These are phyloP conservation scores for Boechera divaricarpa DNA, from an alignment of 345 rosid species.

Conservation along the genomic window DNA sequence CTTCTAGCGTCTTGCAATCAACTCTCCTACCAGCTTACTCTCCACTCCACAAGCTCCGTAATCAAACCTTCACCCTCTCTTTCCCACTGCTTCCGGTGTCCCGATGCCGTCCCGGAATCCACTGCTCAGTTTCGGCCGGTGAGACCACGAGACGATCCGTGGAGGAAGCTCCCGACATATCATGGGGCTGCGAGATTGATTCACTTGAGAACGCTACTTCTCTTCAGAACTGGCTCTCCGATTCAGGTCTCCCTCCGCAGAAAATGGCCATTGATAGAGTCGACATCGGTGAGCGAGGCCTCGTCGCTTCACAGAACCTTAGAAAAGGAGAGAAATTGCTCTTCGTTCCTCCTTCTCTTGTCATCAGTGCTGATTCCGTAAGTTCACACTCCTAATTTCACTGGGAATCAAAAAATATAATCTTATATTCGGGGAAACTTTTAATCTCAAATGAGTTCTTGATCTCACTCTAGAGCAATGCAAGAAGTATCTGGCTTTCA, in stretches of 20 bases:
- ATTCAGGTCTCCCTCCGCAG: slow-evolving; percentile 82
- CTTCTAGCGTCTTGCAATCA: slow-evolving; percentile 58
- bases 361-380: slow-evolving; percentile 88
- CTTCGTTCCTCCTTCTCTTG: slow-evolving; percentile 90
- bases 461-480: slow-evolving; percentile 5
- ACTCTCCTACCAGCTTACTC: slow-evolving; percentile 55
- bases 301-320: slow-evolving; percentile 81
- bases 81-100: slow-evolving; percentile 23
- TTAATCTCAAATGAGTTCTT: not conserved
- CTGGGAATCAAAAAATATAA: not conserved
- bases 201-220: slow-evolving; percentile 70
- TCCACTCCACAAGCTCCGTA: slow-evolving; percentile 45
- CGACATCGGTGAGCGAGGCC: slow-evolving; percentile 87
- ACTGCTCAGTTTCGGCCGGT: slow-evolving; percentile 61
- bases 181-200: slow-evolving; percentile 76
- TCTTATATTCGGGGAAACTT: not conserved
- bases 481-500: not conserved
- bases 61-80: slow-evolving; percentile 10
- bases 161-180: slow-evolving; percentile 47
- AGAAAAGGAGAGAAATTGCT: slow-evolving; percentile 90
- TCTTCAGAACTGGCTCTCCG: slow-evolving; percentile 81
- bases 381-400: slow-evolving; percentile 12
- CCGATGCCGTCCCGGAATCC: slow-evolving; percentile 45
- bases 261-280: slow-evolving; percentile 84
- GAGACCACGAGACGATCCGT: slow-evolving; percentile 47